Percentiles rank a stretch among this genome's conserved stretches.
Conservation (phyloP, 148 eudicot species). For the Suaeda aralocaspica region DNA sequence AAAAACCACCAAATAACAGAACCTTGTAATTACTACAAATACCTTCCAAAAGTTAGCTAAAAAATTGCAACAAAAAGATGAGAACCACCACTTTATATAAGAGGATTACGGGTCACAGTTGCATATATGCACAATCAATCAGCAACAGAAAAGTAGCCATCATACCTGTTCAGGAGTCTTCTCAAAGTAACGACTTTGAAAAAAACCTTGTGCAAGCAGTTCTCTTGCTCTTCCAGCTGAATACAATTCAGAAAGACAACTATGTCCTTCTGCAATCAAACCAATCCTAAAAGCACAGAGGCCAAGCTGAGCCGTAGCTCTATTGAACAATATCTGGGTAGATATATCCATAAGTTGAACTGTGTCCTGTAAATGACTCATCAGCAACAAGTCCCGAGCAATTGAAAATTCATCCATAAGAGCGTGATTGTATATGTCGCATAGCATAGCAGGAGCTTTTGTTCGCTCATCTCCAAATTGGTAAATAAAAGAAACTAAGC, state of each 20-base stretch:
- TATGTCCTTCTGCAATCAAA: slow-evolving; percentile 65
- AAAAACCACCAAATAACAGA: too few relatives aligned
- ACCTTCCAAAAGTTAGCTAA: too few relatives aligned
- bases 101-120: too few relatives aligned
- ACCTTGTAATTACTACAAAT: too few relatives aligned
- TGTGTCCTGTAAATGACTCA: slow-evolving; percentile 93
- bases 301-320: slow-evolving; percentile 93
- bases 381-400: slow-evolving; percentile 73
- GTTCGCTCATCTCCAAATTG: slow-evolving; percentile 83
- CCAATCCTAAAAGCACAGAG: slow-evolving; percentile 80
- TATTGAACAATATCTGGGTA: slow-evolving; percentile 81
- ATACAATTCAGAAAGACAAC: slow-evolving; percentile 78
- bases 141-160: too few relatives aligned
- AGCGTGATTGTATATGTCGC: slow-evolving; percentile 91
- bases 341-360: slow-evolving; percentile 79
- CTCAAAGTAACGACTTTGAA: slow-evolving; percentile 84
- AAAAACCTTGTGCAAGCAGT: slow-evolving; percentile 84
- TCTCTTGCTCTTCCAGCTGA: slow-evolving; percentile 93
- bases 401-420: slow-evolving; percentile 67
- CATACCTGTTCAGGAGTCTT: slow-evolving; percentile 92
- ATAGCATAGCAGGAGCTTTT: slow-evolving; percentile 92
- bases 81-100: too few relatives aligned
- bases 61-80: too few relatives aligned
- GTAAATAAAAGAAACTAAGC: slow-evolving; percentile 75
- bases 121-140: too few relatives aligned